Evolutionary conservation across 345 rosid genomes (phyloP), one percentile per base, ranked within the genome.

Genomic region (Fremontodendron californicum): DNA sequence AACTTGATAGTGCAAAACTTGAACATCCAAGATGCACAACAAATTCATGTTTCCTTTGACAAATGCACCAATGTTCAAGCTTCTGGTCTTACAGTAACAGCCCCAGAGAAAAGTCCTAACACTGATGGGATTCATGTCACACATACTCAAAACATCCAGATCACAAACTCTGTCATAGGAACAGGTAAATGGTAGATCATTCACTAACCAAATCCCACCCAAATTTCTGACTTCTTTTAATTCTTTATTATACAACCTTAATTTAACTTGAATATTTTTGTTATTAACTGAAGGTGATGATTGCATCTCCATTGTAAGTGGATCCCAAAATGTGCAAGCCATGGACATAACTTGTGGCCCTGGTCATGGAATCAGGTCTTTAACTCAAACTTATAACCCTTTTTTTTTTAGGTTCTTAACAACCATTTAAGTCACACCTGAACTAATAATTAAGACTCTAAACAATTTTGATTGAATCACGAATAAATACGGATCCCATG

Each of bases 41-140:
- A 91, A 75, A 90, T 91, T 9, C 98, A 93, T 61, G 60, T 91
- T 55, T 83, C 91, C 2, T 90, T 94, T 21, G 80, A 93, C 31
- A 77, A 75, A 43, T 85, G 94, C 83, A 78, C 8, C 31, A 69
- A 84, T 35, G 93, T 94, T 68, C 35, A 31, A 23, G 92, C 85
- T 79, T 85, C 92, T 4, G 61, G 83, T 73, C 88, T 94, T 43
- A 54, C 1, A 11, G 83, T 94, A 4, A 86, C 85, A 10, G 87
- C 96, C 0, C 96, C 98, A 0, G 79, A 55, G 29, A 62, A 82
- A 42, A 91, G 97, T 78, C 98, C 98, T 6, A 94, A 94, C 84
- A 94, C 98, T 0, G 98, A 93, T 58, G 98, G 98, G 42, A 94
- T 94, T 78, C 98, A 94, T 76, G 79, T 93, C 75, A 84, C 95